These are phyloP conservation scores for Penicillium decumbens DNA, from an alignment of 2,329 filamentous ascomycete species.

Conservation along the genomic window DNA sequence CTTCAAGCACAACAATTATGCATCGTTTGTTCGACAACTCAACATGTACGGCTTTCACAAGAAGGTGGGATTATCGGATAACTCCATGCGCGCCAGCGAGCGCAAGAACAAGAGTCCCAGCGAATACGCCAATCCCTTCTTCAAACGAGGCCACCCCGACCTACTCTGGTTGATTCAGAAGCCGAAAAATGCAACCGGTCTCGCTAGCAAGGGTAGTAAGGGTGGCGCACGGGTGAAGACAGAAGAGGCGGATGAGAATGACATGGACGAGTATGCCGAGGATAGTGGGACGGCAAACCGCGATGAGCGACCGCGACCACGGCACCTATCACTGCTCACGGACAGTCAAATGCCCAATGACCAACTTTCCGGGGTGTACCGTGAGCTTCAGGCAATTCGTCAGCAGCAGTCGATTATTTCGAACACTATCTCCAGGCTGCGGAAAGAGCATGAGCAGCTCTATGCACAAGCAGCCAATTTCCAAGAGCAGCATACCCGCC, in stretches of 20 bases:
- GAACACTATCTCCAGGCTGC: conserved; percentile 71
- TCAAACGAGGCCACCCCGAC: conserved; percentile 86
- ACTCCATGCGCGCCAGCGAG: conserved; percentile 95
- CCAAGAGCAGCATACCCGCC: conserved; percentile 87
- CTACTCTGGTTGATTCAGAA: conserved; percentile 95
- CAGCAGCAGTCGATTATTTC: conserved; percentile 84
- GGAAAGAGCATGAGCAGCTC: conserved; percentile 79
- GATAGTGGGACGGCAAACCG: conserved; percentile 34
- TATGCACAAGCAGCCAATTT: conserved; percentile 85
- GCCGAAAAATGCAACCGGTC: conserved; percentile 66
- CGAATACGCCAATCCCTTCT: conserved; percentile 97
- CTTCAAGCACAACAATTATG: conserved; percentile 76
- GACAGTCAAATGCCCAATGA: conserved; percentile 55
- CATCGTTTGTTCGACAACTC: conserved; percentile 69
- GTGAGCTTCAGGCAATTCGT: conserved; percentile 75
- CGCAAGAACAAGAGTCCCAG: conserved; percentile 96
- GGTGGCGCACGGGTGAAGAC: conserved; percentile 43
- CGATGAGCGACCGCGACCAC: conserved; percentile 34
- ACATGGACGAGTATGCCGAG: conserved; percentile 57
- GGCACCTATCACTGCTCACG: conserved; percentile 43
- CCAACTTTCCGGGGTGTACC: conserved; percentile 71
- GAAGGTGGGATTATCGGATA: conserved; percentile 84
- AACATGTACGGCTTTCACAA: conserved; percentile 64
- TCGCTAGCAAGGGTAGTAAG: conserved; percentile 51
- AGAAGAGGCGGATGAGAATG: conserved; percentile 58